Conservation (phyloP, 2,329 filamentous ascomycete species). For the Akanthomyces lecanii region DNA sequence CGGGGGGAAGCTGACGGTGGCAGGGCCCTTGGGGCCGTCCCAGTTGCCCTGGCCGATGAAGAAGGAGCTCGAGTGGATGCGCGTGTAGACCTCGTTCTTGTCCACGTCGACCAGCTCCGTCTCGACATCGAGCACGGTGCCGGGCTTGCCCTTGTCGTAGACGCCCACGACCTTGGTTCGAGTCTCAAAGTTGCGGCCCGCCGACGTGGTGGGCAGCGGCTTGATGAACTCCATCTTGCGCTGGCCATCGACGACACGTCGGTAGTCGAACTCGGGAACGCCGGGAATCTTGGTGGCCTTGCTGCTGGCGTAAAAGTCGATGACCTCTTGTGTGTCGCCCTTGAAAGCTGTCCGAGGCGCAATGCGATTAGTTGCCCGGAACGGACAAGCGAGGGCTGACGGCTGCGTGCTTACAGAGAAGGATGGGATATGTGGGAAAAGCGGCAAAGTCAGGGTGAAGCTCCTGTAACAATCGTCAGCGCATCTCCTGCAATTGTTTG, state of each 20-base stretch:
- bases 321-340: slow-evolving; percentile 66
- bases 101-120: slow-evolving; percentile 67
- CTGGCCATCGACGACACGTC: slow-evolving; percentile 77
- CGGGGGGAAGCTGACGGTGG: slow-evolving; percentile 72
- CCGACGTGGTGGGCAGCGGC: slow-evolving; percentile 67
- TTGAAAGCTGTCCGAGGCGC: slow-evolving; percentile 60
- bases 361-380: slow-evolving; percentile 16
- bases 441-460: slow-evolving; percentile 80
- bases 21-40: slow-evolving; percentile 87
- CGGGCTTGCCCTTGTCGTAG: slow-evolving; percentile 84
- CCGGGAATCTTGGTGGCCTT: slow-evolving; percentile 64
- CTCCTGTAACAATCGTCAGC: slow-evolving; percentile 52
- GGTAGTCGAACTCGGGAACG: slow-evolving; percentile 71
- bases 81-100: slow-evolving; percentile 66
- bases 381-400: background rate
- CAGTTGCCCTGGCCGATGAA: slow-evolving; percentile 76
- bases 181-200: slow-evolving; percentile 69
- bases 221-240: slow-evolving; percentile 74
- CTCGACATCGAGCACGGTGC: slow-evolving; percentile 77
- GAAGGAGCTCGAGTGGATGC: slow-evolving; percentile 67
- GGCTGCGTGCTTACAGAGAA: slow-evolving; percentile 58
- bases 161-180: slow-evolving; percentile 76
- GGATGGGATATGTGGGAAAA: slow-evolving; percentile 84
- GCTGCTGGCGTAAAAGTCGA: slow-evolving; percentile 77
- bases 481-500: background rate